Percentiles rank a stretch among this genome's conserved stretches.
Evolutionary conservation across 2,329 filamentous ascomycete genomes (phyloP).

Genomic region (Calonectria crousiana): DNA sequence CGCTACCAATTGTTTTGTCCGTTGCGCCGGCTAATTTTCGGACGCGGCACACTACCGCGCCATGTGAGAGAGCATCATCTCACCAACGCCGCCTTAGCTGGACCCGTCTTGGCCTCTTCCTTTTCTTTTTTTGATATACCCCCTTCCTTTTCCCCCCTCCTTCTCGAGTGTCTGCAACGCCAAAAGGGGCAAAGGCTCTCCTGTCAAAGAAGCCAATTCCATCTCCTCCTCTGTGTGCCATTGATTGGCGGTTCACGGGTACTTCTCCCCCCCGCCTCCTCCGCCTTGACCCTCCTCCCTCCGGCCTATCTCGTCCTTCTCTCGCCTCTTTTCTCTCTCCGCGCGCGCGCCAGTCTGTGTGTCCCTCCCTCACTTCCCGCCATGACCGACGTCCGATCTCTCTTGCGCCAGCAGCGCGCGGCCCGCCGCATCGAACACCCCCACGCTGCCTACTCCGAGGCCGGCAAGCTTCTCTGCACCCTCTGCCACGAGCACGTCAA

Average conservation of each 20-base stretch:
- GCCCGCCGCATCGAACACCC: conserved; percentile 80
- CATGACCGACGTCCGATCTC: conserved; percentile 85
- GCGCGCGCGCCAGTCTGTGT: not conserved
- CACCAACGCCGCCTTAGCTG: conserved; percentile 11
- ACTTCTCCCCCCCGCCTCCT: conserved; percentile 1
- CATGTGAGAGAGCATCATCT: conserved; percentile 8
- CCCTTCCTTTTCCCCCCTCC: conserved; percentile 20
- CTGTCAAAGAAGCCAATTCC: not conserved
- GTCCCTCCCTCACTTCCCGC: conserved; percentile 1
- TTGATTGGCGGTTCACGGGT: conserved; percentile 21
- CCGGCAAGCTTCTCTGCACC: conserved; percentile 76
- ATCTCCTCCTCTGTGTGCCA: conserved; percentile 11
- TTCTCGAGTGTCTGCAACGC: conserved; percentile 8
- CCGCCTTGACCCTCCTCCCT: conserved; percentile 9
- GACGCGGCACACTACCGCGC: conserved; percentile 5
- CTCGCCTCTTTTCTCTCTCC: not conserved
- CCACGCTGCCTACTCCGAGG: conserved; percentile 74
- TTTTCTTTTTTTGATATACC: conserved; percentile 16
- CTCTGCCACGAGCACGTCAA: conserved; percentile 75
- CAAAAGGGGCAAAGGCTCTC: not conserved
- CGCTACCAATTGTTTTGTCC: not conserved
- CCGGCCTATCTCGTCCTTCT: not conserved
- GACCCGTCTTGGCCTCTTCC: not conserved
- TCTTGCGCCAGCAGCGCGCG: conserved; percentile 82
- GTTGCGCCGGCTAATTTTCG: conserved; percentile 37